A percentile compares a stretch with the other conserved stretches of the same genome.
Conservation (phyloP, 495 filamentous ascomycete genomes). For the Hypoxylon perforatum region DNA sequence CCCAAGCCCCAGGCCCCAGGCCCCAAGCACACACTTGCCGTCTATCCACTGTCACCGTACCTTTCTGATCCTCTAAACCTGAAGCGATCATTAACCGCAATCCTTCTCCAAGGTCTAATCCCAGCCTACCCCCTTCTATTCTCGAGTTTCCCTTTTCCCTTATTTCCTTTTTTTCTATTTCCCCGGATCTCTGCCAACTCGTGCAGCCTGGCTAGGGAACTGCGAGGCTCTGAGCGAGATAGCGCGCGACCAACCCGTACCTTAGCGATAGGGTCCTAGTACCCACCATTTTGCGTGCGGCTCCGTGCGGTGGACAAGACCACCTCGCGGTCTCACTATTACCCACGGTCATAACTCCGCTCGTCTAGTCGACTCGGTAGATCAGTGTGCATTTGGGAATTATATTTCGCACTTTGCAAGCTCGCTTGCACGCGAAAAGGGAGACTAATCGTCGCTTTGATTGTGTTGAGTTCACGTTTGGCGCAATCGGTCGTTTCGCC, state of each 20-base stretch:
- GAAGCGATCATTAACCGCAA: constrained; percentile 41
- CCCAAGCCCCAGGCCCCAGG: constrained; percentile 10
- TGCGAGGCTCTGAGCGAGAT: constrained; percentile 30
- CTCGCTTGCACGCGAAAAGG: constrained; percentile 29
- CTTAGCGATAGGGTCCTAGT: constrained; percentile 37
- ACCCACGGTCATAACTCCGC: constrained; percentile 22
- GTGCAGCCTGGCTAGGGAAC: constrained; percentile 35
- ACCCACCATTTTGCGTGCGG: constrained; percentile 42
- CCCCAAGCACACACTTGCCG: constrained; percentile 32
- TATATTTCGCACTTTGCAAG: constrained; percentile 26
- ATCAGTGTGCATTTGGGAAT: constrained; percentile 25
- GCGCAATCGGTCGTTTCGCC: constrained; percentile 32
- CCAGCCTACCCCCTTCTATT: constrained; percentile 34
- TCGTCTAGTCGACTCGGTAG: constrained; percentile 18
- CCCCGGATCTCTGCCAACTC: constrained; percentile 27
- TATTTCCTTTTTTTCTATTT: constrained; percentile 4
- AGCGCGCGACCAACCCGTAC: constrained; percentile 37
- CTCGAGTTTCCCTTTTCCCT: constrained; percentile 18
- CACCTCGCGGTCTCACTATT: constrained; percentile 36
- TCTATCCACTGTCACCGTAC: constrained; percentile 36
- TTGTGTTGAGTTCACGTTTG: constrained; percentile 30
- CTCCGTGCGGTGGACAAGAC: constrained; percentile 37
- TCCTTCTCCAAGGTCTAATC: constrained; percentile 30
- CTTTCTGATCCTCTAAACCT: constrained; percentile 34
- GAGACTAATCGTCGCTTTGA: constrained; percentile 29